Conservation (phyloP, 1,139 yeast genomes). For the Scheffersomyces titani region DNA sequence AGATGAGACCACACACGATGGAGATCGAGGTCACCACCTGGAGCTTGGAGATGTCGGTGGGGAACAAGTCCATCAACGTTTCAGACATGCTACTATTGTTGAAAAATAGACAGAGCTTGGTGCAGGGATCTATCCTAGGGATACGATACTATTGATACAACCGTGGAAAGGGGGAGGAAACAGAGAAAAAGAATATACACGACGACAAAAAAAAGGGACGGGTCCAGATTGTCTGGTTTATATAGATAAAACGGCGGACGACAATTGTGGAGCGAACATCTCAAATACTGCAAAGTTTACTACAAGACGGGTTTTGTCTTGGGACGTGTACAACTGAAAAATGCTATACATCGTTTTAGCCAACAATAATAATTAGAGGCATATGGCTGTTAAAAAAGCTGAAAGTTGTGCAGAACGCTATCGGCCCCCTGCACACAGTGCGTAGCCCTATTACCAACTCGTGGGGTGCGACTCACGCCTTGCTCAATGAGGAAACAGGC, state of each 20-base stretch:
- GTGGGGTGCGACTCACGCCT: background rate
- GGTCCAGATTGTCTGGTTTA: background rate
- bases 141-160: background rate
- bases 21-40: conserved; percentile 1
- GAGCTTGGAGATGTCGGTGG: conserved; percentile 3
- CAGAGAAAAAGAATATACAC: background rate
- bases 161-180: background rate
- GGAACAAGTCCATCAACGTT: conserved; percentile 1
- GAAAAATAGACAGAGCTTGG: background rate
- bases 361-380: background rate
- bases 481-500: background rate
- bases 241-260: background rate
- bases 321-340: background rate
- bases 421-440: background rate
- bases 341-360: background rate
- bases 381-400: background rate
- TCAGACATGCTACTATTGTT: background rate
- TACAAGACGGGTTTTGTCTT: background rate
- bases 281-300: background rate
- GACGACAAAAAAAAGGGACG: background rate
- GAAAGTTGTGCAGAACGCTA: background rate
- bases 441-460: background rate
- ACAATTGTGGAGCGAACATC: background rate
- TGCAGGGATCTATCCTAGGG: background rate
- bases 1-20: conserved; percentile 3